phyloP scores from a whole-genome alignment of 2,329 filamentous ascomycete genomes.

The Biscogniauxia mediterranea region DNA sequence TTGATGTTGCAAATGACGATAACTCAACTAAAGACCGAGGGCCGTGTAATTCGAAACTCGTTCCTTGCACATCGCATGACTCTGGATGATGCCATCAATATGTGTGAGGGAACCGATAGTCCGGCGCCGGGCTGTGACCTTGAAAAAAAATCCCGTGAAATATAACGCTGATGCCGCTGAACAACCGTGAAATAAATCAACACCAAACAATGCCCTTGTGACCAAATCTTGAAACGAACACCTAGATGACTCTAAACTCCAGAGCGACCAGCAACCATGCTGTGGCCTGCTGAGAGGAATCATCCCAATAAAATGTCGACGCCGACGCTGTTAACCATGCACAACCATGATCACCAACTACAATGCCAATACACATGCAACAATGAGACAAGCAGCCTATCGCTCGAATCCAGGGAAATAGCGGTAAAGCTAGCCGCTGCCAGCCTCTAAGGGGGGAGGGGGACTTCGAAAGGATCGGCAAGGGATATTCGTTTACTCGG shows the following conservation, averaged over 20 bases:
- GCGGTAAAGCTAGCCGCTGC: slow-evolving; percentile 5
- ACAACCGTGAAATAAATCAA: slow-evolving; percentile 20
- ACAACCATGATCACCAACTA: slow-evolving; percentile 25
- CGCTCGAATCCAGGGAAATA: slow-evolving; percentile 18
- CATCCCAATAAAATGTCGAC: slow-evolving; percentile 29
- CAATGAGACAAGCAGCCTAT: slow-evolving; percentile 27
- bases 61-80: slow-evolving; percentile 5
- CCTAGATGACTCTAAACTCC: slow-evolving; percentile 31
- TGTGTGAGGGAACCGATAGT: slow-evolving; percentile 9
- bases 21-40: slow-evolving; percentile 1
- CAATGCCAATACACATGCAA: slow-evolving; percentile 31
- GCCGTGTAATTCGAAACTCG: not conserved
- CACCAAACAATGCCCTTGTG: slow-evolving; percentile 31
- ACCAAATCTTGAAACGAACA: slow-evolving; percentile 27
- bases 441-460: slow-evolving; percentile 3
- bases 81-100: slow-evolving; percentile 2
- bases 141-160: slow-evolving; percentile 19
- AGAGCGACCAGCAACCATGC: slow-evolving; percentile 25
- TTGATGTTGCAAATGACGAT: slow-evolving; percentile 8
- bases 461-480: slow-evolving; percentile 1
- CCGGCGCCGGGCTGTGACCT: slow-evolving; percentile 17
- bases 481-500: not conserved
- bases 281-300: slow-evolving; percentile 25
- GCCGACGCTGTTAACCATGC: slow-evolving; percentile 33
- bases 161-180: slow-evolving; percentile 31